Base-by-base conservation (phyloP, 1,284 basidiomycete genomes). In the Amylostereum areolatum region DNA sequence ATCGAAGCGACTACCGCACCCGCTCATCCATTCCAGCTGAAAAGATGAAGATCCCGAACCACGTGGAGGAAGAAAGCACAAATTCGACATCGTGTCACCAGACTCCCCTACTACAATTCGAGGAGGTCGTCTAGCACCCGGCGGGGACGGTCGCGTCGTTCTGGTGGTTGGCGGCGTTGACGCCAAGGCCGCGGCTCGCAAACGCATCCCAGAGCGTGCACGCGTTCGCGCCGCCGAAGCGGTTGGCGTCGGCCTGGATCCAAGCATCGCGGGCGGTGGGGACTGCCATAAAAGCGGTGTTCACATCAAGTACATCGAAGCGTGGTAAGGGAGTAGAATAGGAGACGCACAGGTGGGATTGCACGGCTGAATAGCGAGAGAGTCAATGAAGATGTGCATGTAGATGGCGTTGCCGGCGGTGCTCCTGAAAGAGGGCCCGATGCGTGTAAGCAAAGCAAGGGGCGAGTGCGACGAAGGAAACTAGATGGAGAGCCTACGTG, bases 171-270 rank as follows among this genome's bases (percentile, higher is more conserved):
- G 61, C 64, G 12, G 75, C 76, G 48, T 72, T 71, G 40, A 71
- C 59, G 29, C 77, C 77, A 12, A 80, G 64, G 29, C 77, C 77
- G 37, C 71, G 69, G 58, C 70, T 73, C 11, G 77, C 77, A 58
- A 79, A 79, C 8, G 68, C 70, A 9, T 64, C 68, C 70, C 71
- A 77, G 34, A 80, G 57, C 2, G 64, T 56, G 55, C 77, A 78
- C 48, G 57, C 64, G 59, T 80, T 74, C n/a, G 68, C 71, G 41
- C 77, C 76, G 3, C 44, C 59, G 56, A 63, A 78, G 18, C 74
- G 65, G 61, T 77, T 77, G 12, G 59, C 65, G 53, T 80, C 77
- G 28, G 78, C 76, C 60, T 78, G 75, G 46, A 78, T 74, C 72
- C 74, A 77, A 12, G 76, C 76, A 52, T 75, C 68, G 47, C 77